phyloP scores from a whole-genome alignment of 352 stramenopile genomes.

The Thraustotheca clavata region DNA sequence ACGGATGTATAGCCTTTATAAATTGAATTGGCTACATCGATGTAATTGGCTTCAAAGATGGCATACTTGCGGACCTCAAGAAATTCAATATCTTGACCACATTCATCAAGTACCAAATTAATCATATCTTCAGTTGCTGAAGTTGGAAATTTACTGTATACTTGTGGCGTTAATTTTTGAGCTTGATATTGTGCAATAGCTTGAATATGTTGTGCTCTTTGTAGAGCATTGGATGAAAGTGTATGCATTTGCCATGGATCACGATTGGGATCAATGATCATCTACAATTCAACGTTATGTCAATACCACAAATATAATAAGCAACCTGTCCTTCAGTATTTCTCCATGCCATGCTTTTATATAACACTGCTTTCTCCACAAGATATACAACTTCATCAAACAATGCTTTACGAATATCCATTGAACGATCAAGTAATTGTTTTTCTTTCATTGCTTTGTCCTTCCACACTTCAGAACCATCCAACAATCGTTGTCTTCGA shows the following conservation, averaged over 20 bases:
- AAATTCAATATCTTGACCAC: conserved; percentile 10
- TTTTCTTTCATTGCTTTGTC: background rate
- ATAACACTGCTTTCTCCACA: conserved; percentile 10
- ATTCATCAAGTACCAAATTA: conserved; percentile 13
- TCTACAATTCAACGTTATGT: background rate
- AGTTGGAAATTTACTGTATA: conserved; percentile 2
- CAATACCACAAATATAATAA: background rate
- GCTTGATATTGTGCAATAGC: background rate
- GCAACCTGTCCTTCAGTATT: background rate
- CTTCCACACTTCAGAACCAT: background rate
- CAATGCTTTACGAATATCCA: background rate
- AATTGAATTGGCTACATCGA: background rate
- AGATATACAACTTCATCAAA: conserved; percentile 9
- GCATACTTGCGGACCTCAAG: conserved; percentile 15
- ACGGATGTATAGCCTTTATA: background rate
- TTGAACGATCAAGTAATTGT: background rate
- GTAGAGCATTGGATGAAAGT: background rate
- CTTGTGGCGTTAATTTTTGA: conserved; percentile 1
- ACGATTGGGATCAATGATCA: conserved; percentile 7
- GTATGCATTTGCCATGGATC: conserved; percentile 10
- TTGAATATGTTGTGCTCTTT: background rate
- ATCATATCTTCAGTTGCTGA: conserved; percentile 2
- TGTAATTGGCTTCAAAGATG: background rate
- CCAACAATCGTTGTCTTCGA: background rate
- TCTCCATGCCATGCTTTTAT: conserved; percentile 5